Conservation (phyloP, 306 rosid genomes). For the Begonia peltatifolia region DNA sequence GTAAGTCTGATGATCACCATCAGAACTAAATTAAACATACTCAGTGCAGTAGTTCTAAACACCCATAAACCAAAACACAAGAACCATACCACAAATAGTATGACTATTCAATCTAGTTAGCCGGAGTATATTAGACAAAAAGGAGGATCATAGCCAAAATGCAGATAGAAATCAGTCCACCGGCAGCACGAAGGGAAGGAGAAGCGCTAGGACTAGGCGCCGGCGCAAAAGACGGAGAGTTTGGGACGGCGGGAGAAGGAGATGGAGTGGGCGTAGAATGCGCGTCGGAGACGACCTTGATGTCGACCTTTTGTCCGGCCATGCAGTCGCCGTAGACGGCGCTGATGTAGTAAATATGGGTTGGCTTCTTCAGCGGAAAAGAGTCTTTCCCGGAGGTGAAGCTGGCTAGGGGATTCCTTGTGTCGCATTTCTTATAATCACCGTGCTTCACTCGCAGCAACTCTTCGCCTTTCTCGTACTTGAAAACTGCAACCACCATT, state of each 20-base stretch:
- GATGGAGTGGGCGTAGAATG: neutral
- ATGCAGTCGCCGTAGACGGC: slow-evolving; percentile 2
- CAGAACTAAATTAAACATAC: too few species aligned
- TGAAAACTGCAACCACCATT: neutral
- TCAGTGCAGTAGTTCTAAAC: too few species aligned
- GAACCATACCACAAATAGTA: too few species aligned
- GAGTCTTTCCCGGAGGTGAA: neutral
- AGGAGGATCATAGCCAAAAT: too few species aligned
- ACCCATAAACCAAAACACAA: too few species aligned
- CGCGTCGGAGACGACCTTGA: neutral
- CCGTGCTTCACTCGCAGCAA: neutral
- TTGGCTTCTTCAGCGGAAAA: neutral
- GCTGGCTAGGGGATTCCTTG: neutral
- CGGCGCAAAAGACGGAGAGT: neutral
- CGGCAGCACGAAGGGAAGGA: neutral
- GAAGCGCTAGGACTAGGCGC: neutral
- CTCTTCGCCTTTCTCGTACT: neutral
- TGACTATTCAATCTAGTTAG: too few species aligned
- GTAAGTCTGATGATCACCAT: too few species aligned
- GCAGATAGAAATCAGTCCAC: too few species aligned
- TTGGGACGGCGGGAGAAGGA: neutral
- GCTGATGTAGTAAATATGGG: neutral
- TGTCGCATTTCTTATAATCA: neutral
- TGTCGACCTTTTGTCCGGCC: slow-evolving; percentile 1
- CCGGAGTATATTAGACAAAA: too few species aligned